phyloP scores from a whole-genome alignment of 2,329 filamentous ascomycete genomes.

The Fusarium luffae region DNA sequence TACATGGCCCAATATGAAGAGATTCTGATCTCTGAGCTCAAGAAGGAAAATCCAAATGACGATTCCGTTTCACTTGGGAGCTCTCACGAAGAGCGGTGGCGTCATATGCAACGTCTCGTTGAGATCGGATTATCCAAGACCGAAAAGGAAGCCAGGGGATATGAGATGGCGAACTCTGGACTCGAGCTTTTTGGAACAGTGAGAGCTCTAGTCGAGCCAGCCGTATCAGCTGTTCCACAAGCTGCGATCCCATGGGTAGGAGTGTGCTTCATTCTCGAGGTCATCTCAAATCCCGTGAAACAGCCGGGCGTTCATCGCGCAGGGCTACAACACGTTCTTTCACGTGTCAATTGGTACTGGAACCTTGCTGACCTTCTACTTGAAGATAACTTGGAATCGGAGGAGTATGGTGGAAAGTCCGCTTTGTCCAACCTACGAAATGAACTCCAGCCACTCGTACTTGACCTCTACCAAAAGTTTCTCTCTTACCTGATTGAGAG shows the following conservation, averaged over 20 bases:
- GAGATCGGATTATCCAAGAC: background rate
- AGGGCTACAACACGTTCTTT: background rate
- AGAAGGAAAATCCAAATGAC: background rate
- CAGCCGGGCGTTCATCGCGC: background rate
- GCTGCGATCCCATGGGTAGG: background rate
- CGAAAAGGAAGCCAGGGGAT: background rate
- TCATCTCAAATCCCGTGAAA: background rate
- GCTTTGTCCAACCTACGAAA: too few relatives aligned
- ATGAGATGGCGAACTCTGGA: background rate
- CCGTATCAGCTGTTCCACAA: background rate
- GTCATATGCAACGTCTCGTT: background rate
- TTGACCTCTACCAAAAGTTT: too few relatives aligned
- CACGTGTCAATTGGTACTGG: background rate
- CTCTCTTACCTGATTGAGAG: too few relatives aligned
- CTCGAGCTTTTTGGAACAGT: background rate
- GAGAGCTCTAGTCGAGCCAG: background rate
- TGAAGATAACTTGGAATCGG: background rate
- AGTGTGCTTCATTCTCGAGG: background rate
- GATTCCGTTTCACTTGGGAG: background rate
- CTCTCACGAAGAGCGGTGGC: background rate
- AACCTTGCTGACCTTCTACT: background rate
- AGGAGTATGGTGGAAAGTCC: background rate
- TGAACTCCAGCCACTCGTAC: too few relatives aligned
- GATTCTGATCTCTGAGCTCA: background rate
- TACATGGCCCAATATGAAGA: background rate